Evolutionary conservation across 2,329 filamentous ascomycete species (phyloP).

Genomic region (Cyphellophora attinorum): DNA sequence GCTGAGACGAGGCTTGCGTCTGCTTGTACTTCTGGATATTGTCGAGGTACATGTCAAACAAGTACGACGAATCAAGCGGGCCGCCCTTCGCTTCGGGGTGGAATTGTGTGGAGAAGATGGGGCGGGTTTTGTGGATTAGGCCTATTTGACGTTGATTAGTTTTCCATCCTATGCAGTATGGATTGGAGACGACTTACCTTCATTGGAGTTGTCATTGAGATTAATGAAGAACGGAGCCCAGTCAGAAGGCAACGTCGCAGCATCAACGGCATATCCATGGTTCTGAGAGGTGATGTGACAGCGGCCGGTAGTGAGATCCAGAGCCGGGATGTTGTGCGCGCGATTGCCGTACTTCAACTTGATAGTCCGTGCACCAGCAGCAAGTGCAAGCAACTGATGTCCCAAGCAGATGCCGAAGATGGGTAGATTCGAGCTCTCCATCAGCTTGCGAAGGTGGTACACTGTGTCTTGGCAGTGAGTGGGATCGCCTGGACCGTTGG

Average conservation of each 20-base stretch:
- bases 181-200: conserved; percentile 49
- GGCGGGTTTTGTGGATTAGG: conserved; percentile 90
- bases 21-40: conserved; percentile 85
- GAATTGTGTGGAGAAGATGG: conserved; percentile 98
- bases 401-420: conserved; percentile 98
- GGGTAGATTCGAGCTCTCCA: conserved; percentile 82
- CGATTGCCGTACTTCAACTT: conserved; percentile 99
- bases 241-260: conserved; percentile 67
- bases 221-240: conserved; percentile 99
- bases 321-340: conserved; percentile 93
- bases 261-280: conserved; percentile 93
- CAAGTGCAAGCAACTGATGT: conserved; percentile 88
- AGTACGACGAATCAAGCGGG: conserved; percentile 86
- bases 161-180: neutral
- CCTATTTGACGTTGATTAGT: conserved; percentile 27
- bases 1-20: conserved; percentile 59
- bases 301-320: conserved; percentile 88
- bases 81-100: conserved; percentile 97
- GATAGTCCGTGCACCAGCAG: conserved; percentile 77
- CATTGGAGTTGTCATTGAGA: conserved; percentile 93
- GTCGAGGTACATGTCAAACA: conserved; percentile 94
- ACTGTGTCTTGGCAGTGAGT: conserved; percentile 93
- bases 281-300: conserved; percentile 99
- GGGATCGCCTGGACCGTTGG: conserved; percentile 95
- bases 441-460: conserved; percentile 81